A percentile compares a stretch with the other conserved stretches of the same genome.
These are phyloP conservation scores for Tarenaya hassleriana DNA, from an alignment of 345 rosid genomes.

Conservation along the genomic window DNA sequence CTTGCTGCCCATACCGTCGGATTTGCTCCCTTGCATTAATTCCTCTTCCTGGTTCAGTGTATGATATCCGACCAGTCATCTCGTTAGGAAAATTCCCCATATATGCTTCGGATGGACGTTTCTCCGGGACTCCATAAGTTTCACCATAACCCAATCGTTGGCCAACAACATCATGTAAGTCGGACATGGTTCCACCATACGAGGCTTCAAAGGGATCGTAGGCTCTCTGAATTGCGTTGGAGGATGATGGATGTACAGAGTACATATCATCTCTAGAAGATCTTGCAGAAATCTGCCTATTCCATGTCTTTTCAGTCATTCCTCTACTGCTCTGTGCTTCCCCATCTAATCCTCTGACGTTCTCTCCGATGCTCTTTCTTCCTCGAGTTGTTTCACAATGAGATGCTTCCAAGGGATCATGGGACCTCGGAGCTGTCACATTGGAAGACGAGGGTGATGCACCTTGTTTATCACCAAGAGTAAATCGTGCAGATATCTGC, in stretches of 20 bases:
- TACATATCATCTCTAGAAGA: slow-evolving; percentile 21
- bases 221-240: slow-evolving; percentile 20
- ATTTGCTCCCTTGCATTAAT: slow-evolving; percentile 21
- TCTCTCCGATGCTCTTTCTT: neutral
- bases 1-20: slow-evolving; percentile 32
- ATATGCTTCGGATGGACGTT: slow-evolving; percentile 19
- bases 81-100: slow-evolving; percentile 18
- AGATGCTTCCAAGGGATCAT: slow-evolving; percentile 25
- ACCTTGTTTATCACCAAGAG: slow-evolving; percentile 17
- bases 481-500: slow-evolving; percentile 18
- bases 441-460: slow-evolving; percentile 21
- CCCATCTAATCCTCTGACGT: neutral
- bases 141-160: slow-evolving; percentile 28
- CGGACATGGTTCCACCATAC: slow-evolving; percentile 25
- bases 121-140: slow-evolving; percentile 23
- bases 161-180: slow-evolving; percentile 30
- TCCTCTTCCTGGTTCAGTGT: slow-evolving; percentile 26
- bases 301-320: slow-evolving; percentile 18
- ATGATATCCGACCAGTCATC: slow-evolving; percentile 30
- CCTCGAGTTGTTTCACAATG: slow-evolving; percentile 19
- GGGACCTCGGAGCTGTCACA: slow-evolving; percentile 14
- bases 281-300: slow-evolving; percentile 19
- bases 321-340: neutral
- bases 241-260: slow-evolving; percentile 21
- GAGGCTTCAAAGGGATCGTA: slow-evolving; percentile 25